Base-by-base conservation (phyloP, 2,329 filamentous ascomycete genomes). In the Meredithiella fracta region DNA sequence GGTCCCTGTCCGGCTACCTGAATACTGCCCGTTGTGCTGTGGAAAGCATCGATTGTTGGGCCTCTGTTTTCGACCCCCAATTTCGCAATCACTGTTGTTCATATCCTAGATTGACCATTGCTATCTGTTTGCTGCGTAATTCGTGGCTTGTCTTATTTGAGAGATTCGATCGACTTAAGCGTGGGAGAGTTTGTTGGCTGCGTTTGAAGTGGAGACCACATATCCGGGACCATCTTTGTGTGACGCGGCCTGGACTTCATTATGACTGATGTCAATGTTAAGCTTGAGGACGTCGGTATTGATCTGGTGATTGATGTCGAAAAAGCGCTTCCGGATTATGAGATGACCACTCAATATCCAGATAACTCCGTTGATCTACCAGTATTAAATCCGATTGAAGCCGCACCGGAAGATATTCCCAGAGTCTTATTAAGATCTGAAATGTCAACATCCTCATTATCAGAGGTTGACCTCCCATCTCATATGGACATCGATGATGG, bases 361-460 rank as follows among this genome's bases (percentile, higher is more conserved):
- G 38, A 42, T 15, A 42, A 1, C 23, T 49, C 44, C 9, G 17
- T 49, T 49, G 44, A 23, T 14, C 23, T 49, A 5, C 44, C 44
- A 9, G 22, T 20, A 7, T 25, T 49, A 8, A 15, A 11, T 11
- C 11, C 23, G 1, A 25, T 11, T 49, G 44, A 49, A 26, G 25
- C n/a, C 2, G 23, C 2, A 11, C 17, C 23, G 9, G 11, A 14
- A 25, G 22, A 49, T 26, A 22, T 15, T 11, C 17, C 17, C 23
- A 3, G 11, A 23, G 22, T 25, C 17, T 23, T 20, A 8, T 17
- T 44, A 20, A 44, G 4, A 44, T 22, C 44, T 23, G 38, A 25
- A 2, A 49, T 49, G 44, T 25, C 44, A 26, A 49, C 50, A 9
- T 52, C 50, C 9, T 52, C 50, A 38, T 52, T 52, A 25, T 52